phyloP scores from a whole-genome alignment of 257 asterid species.

The Fraxinus pennsylvanica region DNA sequence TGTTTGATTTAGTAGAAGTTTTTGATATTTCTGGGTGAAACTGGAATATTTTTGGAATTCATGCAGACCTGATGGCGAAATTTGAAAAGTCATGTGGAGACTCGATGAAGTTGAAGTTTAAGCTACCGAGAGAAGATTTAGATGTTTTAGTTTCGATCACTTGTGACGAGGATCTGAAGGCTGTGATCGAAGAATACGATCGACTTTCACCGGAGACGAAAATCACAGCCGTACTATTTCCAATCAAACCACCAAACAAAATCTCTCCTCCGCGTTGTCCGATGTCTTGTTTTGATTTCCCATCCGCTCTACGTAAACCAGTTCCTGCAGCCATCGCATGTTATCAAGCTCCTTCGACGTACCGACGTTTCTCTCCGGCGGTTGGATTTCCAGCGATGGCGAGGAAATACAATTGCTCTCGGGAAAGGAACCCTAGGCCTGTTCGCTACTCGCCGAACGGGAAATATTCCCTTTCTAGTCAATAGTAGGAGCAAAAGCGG shows the following conservation, averaged over 20 bases:
- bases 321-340: slow-evolving; percentile 20
- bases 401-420: slow-evolving; percentile 28
- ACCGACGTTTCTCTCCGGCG: slow-evolving; percentile 25
- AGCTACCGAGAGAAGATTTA: slow-evolving; percentile 71
- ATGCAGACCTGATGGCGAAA: slow-evolving; percentile 68
- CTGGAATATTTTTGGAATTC: not conserved
- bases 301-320: slow-evolving; percentile 24
- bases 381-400: slow-evolving; percentile 28
- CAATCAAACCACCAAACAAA: slow-evolving; percentile 48
- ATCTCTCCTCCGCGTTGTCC: slow-evolving; percentile 67
- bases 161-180: slow-evolving; percentile 69
- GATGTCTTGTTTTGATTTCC: slow-evolving; percentile 58
- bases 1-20: not conserved
- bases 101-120: slow-evolving; percentile 67
- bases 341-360: slow-evolving; percentile 26
- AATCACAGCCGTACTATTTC: slow-evolving; percentile 68
- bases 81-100: slow-evolving; percentile 69
- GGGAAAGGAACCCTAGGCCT: slow-evolving; percentile 27
- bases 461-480: slow-evolving; percentile 27
- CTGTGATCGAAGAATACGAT: slow-evolving; percentile 67
- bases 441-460: slow-evolving; percentile 26
- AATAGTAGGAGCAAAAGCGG: not conserved
- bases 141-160: slow-evolving; percentile 72
- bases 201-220: slow-evolving; percentile 56
- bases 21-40: not conserved